A percentile compares a stretch with the other conserved stretches of the same genome.
Evolutionary conservation across 768 basidiomycete species (phyloP).

Genomic region (Suillus hirtellus): DNA sequence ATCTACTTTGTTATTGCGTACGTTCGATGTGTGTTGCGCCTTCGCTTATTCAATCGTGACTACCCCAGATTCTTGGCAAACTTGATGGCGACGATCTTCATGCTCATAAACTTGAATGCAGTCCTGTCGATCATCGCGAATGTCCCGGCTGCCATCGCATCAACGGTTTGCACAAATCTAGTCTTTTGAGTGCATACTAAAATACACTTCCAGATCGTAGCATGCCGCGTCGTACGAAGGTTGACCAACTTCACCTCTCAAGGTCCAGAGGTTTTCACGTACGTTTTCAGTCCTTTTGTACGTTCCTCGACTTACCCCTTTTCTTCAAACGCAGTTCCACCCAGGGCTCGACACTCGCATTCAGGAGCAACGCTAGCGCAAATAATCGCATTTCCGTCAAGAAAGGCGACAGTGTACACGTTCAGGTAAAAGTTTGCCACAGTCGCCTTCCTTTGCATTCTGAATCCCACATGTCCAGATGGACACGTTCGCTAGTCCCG

Average conservation of each 20-base stretch:
- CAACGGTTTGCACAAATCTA: conserved; percentile 47
- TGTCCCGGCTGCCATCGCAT: conserved; percentile 69
- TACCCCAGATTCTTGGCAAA: conserved; percentile 63
- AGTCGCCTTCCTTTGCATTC: not conserved
- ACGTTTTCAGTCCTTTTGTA: conserved; percentile 25
- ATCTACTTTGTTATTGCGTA: conserved; percentile 75
- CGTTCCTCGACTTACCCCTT: conserved; percentile 14
- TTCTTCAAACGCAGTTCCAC: conserved; percentile 33
- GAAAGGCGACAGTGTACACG: conserved; percentile 54
- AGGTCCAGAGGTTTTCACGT: conserved; percentile 55
- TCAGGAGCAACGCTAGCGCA: conserved; percentile 43
- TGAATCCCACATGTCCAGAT: conserved; percentile 45
- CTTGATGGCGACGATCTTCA: conserved; percentile 59
- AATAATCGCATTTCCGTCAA: conserved; percentile 33
- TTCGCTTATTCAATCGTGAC: conserved; percentile 9
- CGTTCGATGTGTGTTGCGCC: conserved; percentile 26
- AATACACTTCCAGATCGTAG: conserved; percentile 54
- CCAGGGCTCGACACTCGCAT: conserved; percentile 58
- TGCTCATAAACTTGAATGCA: conserved; percentile 68
- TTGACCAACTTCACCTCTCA: conserved; percentile 56
- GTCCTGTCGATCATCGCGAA: conserved; percentile 76
- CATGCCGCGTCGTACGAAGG: conserved; percentile 61
- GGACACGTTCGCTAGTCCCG: conserved; percentile 60
- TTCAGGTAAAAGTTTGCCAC: conserved; percentile 45
- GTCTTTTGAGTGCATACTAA: not conserved